Evolutionary conservation across 148 eudicot species (phyloP), one percentile per base, ranked within the genome.

Genomic region (Fallopia convolvulus): DNA sequence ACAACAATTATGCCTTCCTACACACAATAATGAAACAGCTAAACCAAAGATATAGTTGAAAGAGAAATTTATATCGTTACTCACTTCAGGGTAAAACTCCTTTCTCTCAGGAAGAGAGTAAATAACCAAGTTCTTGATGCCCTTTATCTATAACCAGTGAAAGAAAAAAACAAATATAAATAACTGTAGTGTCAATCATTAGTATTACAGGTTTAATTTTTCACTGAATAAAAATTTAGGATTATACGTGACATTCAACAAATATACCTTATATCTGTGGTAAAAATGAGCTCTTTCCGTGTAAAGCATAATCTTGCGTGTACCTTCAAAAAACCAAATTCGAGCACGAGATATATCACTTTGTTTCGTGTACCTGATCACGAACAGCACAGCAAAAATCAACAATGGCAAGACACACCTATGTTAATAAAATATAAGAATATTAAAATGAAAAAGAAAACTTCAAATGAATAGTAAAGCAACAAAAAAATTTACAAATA

Each of bases 71-170:
- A 9, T 11, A 33, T 5, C 21, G 2, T 33, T 44, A 63, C 90
- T 83, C 71, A 93, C 98, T 94, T 95, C 99, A 60, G 97, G 99
- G 85, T 95, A 95, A 80, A 95, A 91, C 79, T 93, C 99, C 82
- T 89, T 95, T 80, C 97, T 86, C 85, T 95, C 97, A 4, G 99
- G 99, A 39, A 95, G 91, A 72, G 99, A 95, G 84, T 92, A 95
- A 60, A 95, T 83, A 21, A 95, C 90, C 74, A 95, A 82, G 80
- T 91, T 95, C 88, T 91, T 88, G 78, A 92, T 86, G 66, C 97
- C 99, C 53, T 94, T 89, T 66, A 95, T 91, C 99, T 95, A 76
- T 74, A 77, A 32, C 8, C n/a, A 15, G 77, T 50, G 21, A 36
- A 76, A 53, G 47, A 65, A 71, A 42, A 15, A 72, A 72, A 48